Evolutionary conservation across 139 green algal species (phyloP), one percentile per base, ranked within the genome.

Genomic region (Tetradesmus lagerheimii): DNA sequence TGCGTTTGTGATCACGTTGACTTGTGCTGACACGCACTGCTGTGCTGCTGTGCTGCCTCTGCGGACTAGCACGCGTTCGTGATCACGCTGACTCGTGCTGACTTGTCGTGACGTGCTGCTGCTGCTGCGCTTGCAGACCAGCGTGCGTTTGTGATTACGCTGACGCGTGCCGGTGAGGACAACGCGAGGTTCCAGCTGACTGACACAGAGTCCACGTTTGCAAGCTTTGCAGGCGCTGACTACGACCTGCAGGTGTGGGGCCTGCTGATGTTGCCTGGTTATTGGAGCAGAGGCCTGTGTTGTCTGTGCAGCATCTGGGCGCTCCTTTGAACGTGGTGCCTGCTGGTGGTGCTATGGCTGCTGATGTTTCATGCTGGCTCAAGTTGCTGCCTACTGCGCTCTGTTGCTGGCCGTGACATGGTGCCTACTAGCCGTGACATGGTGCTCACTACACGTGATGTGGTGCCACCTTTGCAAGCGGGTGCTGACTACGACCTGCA

Each of bases 111-210:
- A 0, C 83, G 84, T 84, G 75, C 67, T 39, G 45, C 85, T n/a
- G 6, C n/a, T 86, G 15, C 12, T 84, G 9, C 27, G n/a, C 23
- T 2, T 91, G 79, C 93, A 95, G 95, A 91, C 71, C 88, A 95
- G 91, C 88, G 91, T 45, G 95, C 94, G 3, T 97, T 96, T 93
- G 93, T 98, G 39, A 94, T 98, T 66, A 97, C 95, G 0, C 94
- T 98, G 89, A 86, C n/a, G n/a, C n/a, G n/a, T n/a, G n/a, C n/a
- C n/a, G 97, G 97, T 15, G 97, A 98, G 92, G 97, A 98, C 94
- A 96, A 97, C 87, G 96, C 96, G 87, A 92, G 79, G 45, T 97
- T 97, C 93, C 93, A 91, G 80, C 93, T 98, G 38, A 96, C 93
- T 0, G 94, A 98, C 89, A 91, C 97, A 4, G 97, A 98, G 15